Conservation (phyloP, 164 flowering plant genomes). For the Houttuynia cordata region DNA sequence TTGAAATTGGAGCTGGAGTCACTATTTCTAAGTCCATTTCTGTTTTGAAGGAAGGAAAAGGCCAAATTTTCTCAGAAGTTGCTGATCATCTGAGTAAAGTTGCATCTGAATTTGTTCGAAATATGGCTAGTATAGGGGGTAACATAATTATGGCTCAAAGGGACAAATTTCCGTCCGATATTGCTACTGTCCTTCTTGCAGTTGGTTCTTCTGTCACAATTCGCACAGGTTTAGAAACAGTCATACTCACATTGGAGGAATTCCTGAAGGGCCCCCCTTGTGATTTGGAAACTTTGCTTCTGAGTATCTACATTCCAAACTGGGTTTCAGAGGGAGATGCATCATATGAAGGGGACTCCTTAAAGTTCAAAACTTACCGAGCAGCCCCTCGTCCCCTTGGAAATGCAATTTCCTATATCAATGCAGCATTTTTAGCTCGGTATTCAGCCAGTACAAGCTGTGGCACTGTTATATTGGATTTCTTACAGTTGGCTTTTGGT, state of each 20-base stretch:
- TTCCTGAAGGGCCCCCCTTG: conserved; percentile 50
- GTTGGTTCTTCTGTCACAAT: conserved; percentile 42
- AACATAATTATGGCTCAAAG: conserved; percentile 85
- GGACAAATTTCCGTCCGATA: conserved; percentile 70
- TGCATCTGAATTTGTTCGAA: conserved; percentile 58
- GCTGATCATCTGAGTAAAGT: conserved; percentile 76
- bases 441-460: conserved; percentile 21
- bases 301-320: conserved; percentile 48
- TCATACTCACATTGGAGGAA: conserved; percentile 49
- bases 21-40: conserved; percentile 59
- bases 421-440: conserved; percentile 76
- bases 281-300: conserved; percentile 37
- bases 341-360: conserved; percentile 2
- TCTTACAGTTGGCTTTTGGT: conserved; percentile 62
- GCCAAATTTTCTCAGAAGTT: conserved; percentile 38
- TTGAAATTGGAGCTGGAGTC: conserved; percentile 76
- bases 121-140: conserved; percentile 84
- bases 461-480: conserved; percentile 23
- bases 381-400: conserved; percentile 86
- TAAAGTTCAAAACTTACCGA: conserved; percentile 71
- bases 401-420: conserved; percentile 69
- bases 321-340: conserved; percentile 13
- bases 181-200: conserved; percentile 75
- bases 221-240: conserved; percentile 20
- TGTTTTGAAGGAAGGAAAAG: conserved; percentile 31